A percentile compares a stretch with the other conserved stretches of the same genome.
Evolutionary conservation across 208 protist species (phyloP).

Genomic region (Entamoeba moshkovskii): DNA sequence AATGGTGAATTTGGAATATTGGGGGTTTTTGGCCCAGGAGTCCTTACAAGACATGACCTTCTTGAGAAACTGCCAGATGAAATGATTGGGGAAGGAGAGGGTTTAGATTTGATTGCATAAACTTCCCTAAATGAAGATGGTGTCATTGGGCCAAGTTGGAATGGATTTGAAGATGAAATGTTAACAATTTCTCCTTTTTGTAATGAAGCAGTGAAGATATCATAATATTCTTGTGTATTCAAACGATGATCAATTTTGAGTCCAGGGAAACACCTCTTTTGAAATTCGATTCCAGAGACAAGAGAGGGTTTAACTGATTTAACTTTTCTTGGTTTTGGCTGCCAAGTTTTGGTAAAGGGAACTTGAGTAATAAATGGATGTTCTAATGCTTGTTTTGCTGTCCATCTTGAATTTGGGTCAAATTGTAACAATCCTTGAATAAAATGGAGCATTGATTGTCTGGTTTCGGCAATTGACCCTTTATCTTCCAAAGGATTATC

Average conservation of each 20-base stretch:
- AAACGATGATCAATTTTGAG: background rate
- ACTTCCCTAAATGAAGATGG: background rate
- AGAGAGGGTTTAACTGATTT: background rate
- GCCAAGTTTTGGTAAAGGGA: background rate
- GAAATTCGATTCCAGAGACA: background rate
- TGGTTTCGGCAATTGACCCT: background rate
- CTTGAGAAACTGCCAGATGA: background rate
- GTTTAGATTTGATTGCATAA: background rate
- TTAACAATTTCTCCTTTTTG: background rate
- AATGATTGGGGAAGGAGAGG: background rate
- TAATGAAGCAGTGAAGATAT: background rate
- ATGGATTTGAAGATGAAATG: background rate
- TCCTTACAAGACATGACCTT: background rate
- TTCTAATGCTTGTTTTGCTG: background rate
- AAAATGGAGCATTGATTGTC: background rate
- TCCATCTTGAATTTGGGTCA: background rate
- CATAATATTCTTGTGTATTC: background rate
- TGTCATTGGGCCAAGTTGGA: background rate
- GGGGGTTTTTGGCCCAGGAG: background rate
- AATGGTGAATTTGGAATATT: background rate
- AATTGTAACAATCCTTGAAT: background rate
- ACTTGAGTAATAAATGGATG: background rate
- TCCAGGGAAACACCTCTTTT: background rate
- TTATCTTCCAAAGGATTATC: background rate
- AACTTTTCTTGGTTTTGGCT: background rate